Conservation (phyloP, 345 rosid species). For the Pugionium cornutum region DNA sequence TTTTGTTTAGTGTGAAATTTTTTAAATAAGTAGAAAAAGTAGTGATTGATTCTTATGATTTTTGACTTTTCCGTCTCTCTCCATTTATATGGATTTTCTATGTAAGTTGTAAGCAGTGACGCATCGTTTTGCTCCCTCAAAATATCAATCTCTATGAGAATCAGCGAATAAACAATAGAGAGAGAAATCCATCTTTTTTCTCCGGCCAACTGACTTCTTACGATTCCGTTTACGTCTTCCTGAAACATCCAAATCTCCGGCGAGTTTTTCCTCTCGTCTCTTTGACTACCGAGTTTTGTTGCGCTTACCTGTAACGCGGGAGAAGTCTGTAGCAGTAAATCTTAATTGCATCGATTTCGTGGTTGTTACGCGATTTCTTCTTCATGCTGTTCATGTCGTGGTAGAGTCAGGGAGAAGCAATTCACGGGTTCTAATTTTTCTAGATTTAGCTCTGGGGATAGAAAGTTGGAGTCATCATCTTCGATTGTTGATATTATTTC, state of each 20-base stretch:
- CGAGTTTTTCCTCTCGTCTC: constrained; percentile 18
- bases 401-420: background rate
- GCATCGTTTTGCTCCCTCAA: constrained; percentile 21
- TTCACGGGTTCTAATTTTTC: background rate
- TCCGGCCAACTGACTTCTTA: constrained; percentile 9
- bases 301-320: background rate
- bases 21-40: constrained; percentile 2
- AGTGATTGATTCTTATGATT: constrained; percentile 7
- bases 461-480: constrained; percentile 3
- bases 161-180: constrained; percentile 6
- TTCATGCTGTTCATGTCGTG: background rate
- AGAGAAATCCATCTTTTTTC: background rate
- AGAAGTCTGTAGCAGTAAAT: constrained; percentile 6
- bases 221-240: constrained; percentile 22
- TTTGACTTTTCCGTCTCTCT: constrained; percentile 25
- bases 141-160: constrained; percentile 8
- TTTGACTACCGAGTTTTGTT: constrained; percentile 22
- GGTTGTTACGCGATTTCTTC: constrained; percentile 25
- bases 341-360: constrained; percentile 24
- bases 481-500: background rate
- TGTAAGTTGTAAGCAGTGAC: constrained; percentile 36
- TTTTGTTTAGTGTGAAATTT: background rate
- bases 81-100: background rate
- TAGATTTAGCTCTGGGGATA: background rate
- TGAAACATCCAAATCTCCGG: constrained; percentile 22